Base-by-base conservation (phyloP, 2,329 filamentous ascomycete species). In the Aspergillus unguis region DNA sequence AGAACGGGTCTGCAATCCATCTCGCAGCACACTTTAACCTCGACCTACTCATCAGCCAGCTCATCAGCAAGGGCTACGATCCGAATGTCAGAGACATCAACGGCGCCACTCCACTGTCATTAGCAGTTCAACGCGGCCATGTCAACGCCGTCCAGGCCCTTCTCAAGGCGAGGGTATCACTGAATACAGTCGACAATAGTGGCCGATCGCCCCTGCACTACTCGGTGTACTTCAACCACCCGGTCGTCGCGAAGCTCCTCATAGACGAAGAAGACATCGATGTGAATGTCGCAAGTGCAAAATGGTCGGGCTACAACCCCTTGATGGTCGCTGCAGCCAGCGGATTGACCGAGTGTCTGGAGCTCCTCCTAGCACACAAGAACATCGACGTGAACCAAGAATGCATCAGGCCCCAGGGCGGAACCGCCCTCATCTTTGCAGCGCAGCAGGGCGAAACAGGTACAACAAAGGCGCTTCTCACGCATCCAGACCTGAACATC, bases 21-120 rank as follows among this genome's bases (percentile, higher is more conserved):
- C 46, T 53, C 4, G 51, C 46, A 5, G 29, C 51, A 5, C 45
- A 53, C 28, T 49, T 53, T 11, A 35, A 35, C 2, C 51, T 53
- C 2, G 25, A 37, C 8, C n/a, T 11, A 4, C 32, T 53, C 27
- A 41, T 53, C 4, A 23, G 35, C 1, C 35, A 40, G 23, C 45
- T 53, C 5, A n/a, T 45, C 28, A 17, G 8, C 8, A 28, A 27
- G 3, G 51, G 51, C 5, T 37, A 44, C 10, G 35, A 49, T 9
- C 40, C 40, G 4, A 35, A 53, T 28, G 23, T 23, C 4, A 32
- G 25, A n/a, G 51, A 53, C 10, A 33, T 48, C 17, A 49, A 53
- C 8, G 51, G 45, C 11, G 6, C 38, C 1, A 53, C 51, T 0
- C 45, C 45, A 1, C 42, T 53, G 4, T 10, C 46, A 6, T 41